Evolutionary conservation across 2,329 filamentous ascomycete genomes (phyloP).

Genomic region (Cercospora berteroae): DNA sequence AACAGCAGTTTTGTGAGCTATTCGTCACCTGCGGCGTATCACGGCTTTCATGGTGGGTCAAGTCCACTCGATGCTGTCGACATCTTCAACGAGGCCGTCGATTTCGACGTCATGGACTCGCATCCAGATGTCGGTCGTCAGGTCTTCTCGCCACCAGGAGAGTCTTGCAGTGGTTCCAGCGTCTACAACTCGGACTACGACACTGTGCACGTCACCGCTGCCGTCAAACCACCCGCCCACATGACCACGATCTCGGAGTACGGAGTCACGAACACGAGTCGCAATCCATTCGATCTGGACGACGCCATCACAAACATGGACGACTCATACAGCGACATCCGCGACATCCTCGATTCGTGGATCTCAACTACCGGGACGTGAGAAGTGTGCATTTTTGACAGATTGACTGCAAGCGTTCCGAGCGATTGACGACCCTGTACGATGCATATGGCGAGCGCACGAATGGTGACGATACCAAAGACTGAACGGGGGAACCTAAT

Average conservation of each 20-base stretch:
- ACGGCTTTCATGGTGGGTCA: constrained; percentile 24
- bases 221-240: constrained; percentile 21
- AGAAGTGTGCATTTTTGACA: constrained; percentile 4
- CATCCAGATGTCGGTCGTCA: constrained; percentile 29
- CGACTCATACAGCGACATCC: constrained; percentile 25
- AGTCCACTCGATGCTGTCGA: constrained; percentile 25
- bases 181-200: constrained; percentile 32
- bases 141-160: constrained; percentile 32
- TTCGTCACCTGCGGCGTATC: constrained; percentile 20
- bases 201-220: constrained; percentile 22
- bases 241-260: constrained; percentile 74
- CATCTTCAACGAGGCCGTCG: constrained; percentile 25
- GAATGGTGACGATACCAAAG: constrained; percentile 16
- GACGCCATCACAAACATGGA: constrained; percentile 20
- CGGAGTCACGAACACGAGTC: constrained; percentile 65
- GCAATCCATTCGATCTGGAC: constrained; percentile 47
- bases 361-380: constrained; percentile 20
- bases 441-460: constrained; percentile 8
- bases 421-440: constrained; percentile 15
- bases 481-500: constrained; percentile 17
- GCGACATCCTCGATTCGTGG: constrained; percentile 29
- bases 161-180: constrained; percentile 31
- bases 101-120: constrained; percentile 27
- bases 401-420: constrained; percentile 3
- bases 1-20: constrained; percentile 20